Base-by-base conservation (phyloP, 306 rosid species). In the Sechiopsis laciniata region DNA sequence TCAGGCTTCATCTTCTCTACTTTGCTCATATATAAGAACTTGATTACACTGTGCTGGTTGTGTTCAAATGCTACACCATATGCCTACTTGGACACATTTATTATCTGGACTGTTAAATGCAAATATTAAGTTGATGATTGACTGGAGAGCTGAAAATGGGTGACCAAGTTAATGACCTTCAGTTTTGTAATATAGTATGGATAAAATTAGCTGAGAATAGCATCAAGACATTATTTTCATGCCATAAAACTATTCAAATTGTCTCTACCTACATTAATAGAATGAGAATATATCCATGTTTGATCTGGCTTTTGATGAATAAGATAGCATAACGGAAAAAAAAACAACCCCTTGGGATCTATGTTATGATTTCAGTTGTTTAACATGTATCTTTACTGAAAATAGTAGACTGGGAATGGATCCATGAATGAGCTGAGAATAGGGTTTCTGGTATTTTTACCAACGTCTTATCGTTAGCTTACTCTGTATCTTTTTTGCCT, bases 101-200 rank as follows among this genome's bases (percentile, higher is more conserved):
- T n/a, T 55, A n/a, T 55, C 58, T 55, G 10, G 58, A 55, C 22
- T n/a, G 58, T 6, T 17, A 55, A 55, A 55, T 55, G 58, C 58
- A 55, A 55, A 26, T 16, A 55, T n/a, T 55, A 55, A 21, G 58
- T n/a, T 55, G 17, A 17, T 20, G 62, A 29, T 20, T 20, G 62
- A 20, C 29, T 20, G 24, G 60, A 55, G 60, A 20, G 60, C 9
- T 55, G 60, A 12, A 55, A 8, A 9, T 7, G 59, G 24, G 59
- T 55, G 22, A 55, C 59, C 59, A n/a, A 55, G 59, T 55, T 55
- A 55, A 55, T 55, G 59, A 55, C 19, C 59, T 19, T 19, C 61
- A 56, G 10, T 56, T 56, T 56, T 56, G 26, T 56, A 20, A 19
- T 56, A 56, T 24, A 19, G 61, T 20, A 56, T 56, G 61, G 9